phyloP scores from a whole-genome alignment of 345 rosid genomes.

The Heritiera littoralis region DNA sequence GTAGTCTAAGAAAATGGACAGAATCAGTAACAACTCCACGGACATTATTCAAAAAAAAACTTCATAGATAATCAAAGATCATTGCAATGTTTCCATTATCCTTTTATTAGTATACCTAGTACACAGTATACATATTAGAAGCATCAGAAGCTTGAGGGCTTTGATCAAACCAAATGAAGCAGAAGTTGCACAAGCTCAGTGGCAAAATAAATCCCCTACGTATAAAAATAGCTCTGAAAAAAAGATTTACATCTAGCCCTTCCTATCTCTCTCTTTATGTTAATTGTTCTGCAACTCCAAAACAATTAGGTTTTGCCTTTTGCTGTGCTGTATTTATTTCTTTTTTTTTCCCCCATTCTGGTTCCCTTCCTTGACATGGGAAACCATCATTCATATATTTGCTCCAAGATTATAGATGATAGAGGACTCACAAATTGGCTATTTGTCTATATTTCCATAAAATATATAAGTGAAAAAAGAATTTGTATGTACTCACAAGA shows the following conservation, averaged over 20 bases:
- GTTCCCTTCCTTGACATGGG: neutral
- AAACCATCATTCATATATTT: neutral
- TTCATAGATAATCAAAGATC: neutral
- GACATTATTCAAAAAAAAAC: neutral
- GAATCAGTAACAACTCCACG: neutral
- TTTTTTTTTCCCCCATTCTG: neutral
- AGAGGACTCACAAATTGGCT: neutral
- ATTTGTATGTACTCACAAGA: slow-evolving; percentile 58
- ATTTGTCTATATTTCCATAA: neutral
- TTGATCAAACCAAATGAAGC: neutral
- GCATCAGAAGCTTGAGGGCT: neutral
- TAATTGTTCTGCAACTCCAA: neutral
- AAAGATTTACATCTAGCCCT: neutral
- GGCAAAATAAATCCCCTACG: neutral
- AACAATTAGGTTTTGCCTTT: neutral
- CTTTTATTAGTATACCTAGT: neutral
- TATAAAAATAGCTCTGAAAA: neutral
- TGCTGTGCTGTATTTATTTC: neutral
- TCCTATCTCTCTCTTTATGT: neutral
- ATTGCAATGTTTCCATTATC: neutral
- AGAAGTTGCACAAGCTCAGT: neutral
- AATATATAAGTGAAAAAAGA: neutral
- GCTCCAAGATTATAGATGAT: neutral
- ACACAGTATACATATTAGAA: neutral
- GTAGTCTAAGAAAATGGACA: neutral